phyloP scores from a whole-genome alignment of 73 alveolate species.

The Paramecium tetraurelia region DNA sequence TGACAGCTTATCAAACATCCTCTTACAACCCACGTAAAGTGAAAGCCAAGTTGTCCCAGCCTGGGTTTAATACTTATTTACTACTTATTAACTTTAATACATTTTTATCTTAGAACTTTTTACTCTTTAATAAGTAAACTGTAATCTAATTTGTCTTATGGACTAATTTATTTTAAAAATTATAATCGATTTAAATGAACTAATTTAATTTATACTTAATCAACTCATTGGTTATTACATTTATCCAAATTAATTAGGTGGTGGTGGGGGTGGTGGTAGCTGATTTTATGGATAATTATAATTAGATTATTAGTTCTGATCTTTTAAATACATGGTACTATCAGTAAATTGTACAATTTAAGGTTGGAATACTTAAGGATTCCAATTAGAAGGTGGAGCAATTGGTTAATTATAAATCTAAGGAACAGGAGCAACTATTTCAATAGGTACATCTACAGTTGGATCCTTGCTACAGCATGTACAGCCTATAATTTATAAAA shows the following conservation, averaged over 20 bases:
- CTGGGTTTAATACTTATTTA: not conserved
- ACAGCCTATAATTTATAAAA: constrained; percentile 35
- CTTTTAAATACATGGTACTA: not conserved
- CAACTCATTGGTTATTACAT: constrained; percentile 16
- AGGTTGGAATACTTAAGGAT: constrained; percentile 59
- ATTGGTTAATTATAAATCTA: not conserved
- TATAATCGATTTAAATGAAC: not conserved
- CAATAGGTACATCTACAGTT: constrained; percentile 51
- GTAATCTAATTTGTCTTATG: not conserved
- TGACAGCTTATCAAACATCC: constrained; percentile 26
- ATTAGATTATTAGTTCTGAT: not conserved
- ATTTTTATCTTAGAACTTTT: not conserved
- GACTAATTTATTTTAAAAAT: not conserved
- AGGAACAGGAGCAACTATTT: constrained; percentile 60
- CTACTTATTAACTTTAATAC: not conserved
- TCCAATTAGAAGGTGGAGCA: constrained; percentile 50
- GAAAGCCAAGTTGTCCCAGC: constrained; percentile 37
- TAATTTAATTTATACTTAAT: not conserved
- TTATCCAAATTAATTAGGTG: not conserved
- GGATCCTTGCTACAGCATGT: constrained; percentile 51
- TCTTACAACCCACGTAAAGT: constrained; percentile 34
- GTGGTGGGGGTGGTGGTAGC: not conserved
- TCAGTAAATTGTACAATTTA: constrained; percentile 26
- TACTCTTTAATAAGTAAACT: not conserved
- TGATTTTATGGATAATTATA: constrained; percentile 16